Base-by-base conservation (phyloP, 2,329 filamentous ascomycete species). In the Diaporthe ampelina region DNA sequence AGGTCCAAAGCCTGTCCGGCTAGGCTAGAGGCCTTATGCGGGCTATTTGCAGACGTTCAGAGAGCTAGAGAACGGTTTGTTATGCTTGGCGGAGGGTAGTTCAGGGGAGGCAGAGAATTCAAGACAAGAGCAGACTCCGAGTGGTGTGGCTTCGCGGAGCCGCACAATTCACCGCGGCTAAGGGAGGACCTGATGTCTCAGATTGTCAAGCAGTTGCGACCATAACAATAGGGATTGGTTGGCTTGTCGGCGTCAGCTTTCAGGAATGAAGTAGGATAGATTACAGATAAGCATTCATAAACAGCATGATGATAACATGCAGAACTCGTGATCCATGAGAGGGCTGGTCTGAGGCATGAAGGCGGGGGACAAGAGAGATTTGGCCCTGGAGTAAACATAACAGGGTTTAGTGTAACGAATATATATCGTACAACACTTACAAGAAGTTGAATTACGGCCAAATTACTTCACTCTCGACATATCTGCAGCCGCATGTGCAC, bases 121-220 rank as follows among this genome's bases (percentile, higher is more conserved):
- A 56, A 32, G n/a, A 19, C 7, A 43, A 17, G 57, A 17, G 4
- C 8, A 54, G 26, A 13, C 32, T 29, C 19, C 5, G 45, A 32
- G 19, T 32, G 32, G 32, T n/a, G 57, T 56, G 45, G 24, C 32
- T 54, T 54, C 35, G 19, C 57, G 57, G 37, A 56, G 24, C 37
- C 24, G 35, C 59, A 54, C 48, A 72, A 40, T 32, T 24, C 37
- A 50, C 32, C 32, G 37, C 29, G 15, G 35, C 57, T 40, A 72
- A 72, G 70, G 70, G 70, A 72, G 57, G 70, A 32, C 24, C 43
- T 65, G 35, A 24, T 48, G 70, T 72, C 58, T 72, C 48, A 72
- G 45, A 54, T 43, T 32, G 17, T 43, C 48, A 24, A 65, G 48
- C 43, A 15, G 7, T 15, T 35, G 29, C 35, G 43, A 56, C 19